Evolutionary conservation across 1,284 basidiomycete species (phyloP), one percentile per base, ranked within the genome.

Genomic region (Trametes versicolor): DNA sequence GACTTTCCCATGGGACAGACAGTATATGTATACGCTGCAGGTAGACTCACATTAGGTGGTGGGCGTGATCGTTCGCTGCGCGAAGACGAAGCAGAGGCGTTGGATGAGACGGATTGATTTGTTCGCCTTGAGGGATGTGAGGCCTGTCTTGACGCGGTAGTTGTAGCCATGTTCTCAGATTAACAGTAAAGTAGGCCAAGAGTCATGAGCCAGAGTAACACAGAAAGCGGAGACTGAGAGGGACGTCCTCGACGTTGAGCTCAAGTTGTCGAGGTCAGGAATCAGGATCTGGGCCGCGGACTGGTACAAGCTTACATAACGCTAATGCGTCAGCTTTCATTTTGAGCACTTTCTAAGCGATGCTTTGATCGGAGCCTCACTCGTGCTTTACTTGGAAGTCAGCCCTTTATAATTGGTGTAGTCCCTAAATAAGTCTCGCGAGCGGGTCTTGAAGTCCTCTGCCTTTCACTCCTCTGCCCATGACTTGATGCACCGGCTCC

Each of bases 91-190:
- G 70, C 69, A 21, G 71, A 72, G 15, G 64, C 63, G 17, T 65
- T 70, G 43, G 71, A 73, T 3, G 71, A 73, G 41, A 70, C 66
- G 17, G 70, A 72, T 45, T 72, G 69, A 51, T 72, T 72, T 0
- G 60, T 65, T n/a, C 67, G 65, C 50, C 70, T 62, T 5, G 70
- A 70, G 0, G 63, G 62, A 23, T 68, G 67, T 2, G 65, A 57
- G 29, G 57, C n/a, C 48, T 68, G 67, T 47, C 67, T 60, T 50
- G 65, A 41, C 23, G 67, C 59, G 48, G 69, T 64, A n/a, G 15
- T 34, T 45, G 65, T 34, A 5, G 70, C 64, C 70, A 71, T 71
- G 21, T 3, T 51, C 6, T 1, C 29, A 49, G 12, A 10, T n/a
- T 8, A 10, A 32, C 17, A 15, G 36, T 1, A n/a, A 4, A 48